Evolutionary conservation across 257 asterid genomes (phyloP), one percentile per base, ranked within the genome.

Genomic region (Pogostemon cablin): DNA sequence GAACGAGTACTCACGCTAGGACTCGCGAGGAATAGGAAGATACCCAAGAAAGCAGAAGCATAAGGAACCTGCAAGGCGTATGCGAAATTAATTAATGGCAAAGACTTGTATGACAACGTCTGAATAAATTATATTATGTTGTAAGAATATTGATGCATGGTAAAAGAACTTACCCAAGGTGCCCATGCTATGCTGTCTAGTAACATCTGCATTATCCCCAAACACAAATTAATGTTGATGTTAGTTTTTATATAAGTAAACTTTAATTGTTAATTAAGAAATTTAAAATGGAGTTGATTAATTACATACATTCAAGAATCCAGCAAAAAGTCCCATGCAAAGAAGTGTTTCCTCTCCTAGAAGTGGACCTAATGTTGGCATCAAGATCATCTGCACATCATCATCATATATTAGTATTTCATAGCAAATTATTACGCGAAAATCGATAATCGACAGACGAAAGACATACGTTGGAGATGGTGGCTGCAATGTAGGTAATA

Each of bases 171-270:
- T 86, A 86, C 96, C 95, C 95, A 88, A 10, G 89, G 86, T 9
- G 92, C 73, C 96, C 97, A 90, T 0, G 97, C 95, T 56, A 88
- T 81, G 85, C 97, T 90, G 90, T 85, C 79, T 42, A 90, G 87
- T 37, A 90, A 46, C 87, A 88, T 78, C 97, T 90, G 95, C 87
- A 85, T 35, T 68, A 69, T 41, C 48, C 39, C 61, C 50, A 32
- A 67, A 72, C 68, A 11, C 7, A 59, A 61, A 41, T 44, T 55
- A 41, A 67, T 47, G 0, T 4, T 65, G 4, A 12, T 65, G 42
- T 69, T 6, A 59, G 37, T 6, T 56, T 60, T 35, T 5, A 9
- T 63, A 17, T 17, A 20, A 12, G 1, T 34, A 15, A 17, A 15
- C 6, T 12, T 7, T 41, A 17, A 7, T 5, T n/a, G 10, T 6